Conservation (phyloP, 495 filamentous ascomycete genomes). For the Podospora didyma region DNA sequence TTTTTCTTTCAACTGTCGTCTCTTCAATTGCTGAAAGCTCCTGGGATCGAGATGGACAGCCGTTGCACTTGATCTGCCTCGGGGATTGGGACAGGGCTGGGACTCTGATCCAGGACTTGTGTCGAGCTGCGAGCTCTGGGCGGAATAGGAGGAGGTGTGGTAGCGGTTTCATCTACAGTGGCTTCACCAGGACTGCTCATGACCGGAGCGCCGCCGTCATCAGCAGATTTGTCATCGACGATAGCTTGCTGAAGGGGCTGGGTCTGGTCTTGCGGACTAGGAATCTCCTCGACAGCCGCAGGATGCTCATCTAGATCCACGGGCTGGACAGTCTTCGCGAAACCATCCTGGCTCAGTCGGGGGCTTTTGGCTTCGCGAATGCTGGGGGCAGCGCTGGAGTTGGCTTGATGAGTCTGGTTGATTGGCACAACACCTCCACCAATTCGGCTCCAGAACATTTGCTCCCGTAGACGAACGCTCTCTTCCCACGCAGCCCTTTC, state of each 20-base stretch:
- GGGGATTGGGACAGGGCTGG: background rate
- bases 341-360: conserved; percentile 23
- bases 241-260: background rate
- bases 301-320: background rate
- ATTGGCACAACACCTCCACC: conserved; percentile 81
- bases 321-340: background rate
- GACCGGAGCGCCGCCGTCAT: background rate
- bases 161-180: background rate
- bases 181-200: background rate
- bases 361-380: conserved; percentile 25
- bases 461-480: conserved; percentile 77
- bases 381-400: conserved; percentile 19
- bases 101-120: background rate
- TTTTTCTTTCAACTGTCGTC: too few species aligned
- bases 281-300: background rate
- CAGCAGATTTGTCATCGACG: background rate
- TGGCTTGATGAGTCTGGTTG: conserved; percentile 18
- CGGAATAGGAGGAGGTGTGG: background rate
- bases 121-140: background rate
- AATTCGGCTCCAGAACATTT: conserved; percentile 94
- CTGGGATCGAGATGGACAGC: conserved; percentile 15
- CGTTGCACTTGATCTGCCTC: conserved; percentile 3
- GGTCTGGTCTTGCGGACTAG: background rate
- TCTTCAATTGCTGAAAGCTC: background rate
- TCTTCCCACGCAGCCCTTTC: conserved; percentile 90